These are phyloP conservation scores for Pseudogymnoascus destructans DNA, from an alignment of 2,329 filamentous ascomycete genomes.

Conservation along the genomic window DNA sequence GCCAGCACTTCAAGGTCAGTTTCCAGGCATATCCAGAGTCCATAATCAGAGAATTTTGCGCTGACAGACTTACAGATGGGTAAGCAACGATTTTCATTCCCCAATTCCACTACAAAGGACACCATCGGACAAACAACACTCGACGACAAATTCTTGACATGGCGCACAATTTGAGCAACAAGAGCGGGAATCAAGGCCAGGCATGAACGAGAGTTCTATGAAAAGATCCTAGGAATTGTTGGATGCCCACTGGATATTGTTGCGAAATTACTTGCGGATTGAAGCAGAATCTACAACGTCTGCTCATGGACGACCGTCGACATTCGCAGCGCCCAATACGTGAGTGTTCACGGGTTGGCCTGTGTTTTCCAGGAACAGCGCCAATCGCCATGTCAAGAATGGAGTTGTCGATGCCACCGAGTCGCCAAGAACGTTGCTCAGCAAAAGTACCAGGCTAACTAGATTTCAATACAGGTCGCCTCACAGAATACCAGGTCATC, in stretches of 20 bases:
- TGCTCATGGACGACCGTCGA: background rate
- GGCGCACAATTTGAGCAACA: conserved; percentile 1
- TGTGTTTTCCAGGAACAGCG: background rate
- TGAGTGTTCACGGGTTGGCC: background rate
- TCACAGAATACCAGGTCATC: conserved; percentile 99
- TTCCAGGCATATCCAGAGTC: conserved; percentile 13
- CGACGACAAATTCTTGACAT: conserved; percentile 4
- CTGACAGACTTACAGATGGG: conserved; percentile 40
- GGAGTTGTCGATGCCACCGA: background rate
- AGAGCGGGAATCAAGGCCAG: background rate
- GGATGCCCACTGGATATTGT: background rate
- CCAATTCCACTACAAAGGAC: background rate
- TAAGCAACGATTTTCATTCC: conserved; percentile 34
- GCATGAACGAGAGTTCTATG: background rate
- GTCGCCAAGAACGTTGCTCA: background rate
- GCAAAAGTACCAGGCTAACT: conserved; percentile 23
- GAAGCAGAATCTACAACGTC: background rate
- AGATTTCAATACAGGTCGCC: conserved; percentile 60
- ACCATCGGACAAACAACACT: background rate
- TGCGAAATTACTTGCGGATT: background rate
- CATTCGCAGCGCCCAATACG: background rate
- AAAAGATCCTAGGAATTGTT: background rate
- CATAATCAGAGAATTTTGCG: conserved; percentile 19
- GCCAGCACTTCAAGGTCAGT: conserved; percentile 36
- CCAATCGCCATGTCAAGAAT: background rate